Base-by-base conservation (phyloP, 169 alveolate genomes). In the Cryptosporidium parvum region DNA sequence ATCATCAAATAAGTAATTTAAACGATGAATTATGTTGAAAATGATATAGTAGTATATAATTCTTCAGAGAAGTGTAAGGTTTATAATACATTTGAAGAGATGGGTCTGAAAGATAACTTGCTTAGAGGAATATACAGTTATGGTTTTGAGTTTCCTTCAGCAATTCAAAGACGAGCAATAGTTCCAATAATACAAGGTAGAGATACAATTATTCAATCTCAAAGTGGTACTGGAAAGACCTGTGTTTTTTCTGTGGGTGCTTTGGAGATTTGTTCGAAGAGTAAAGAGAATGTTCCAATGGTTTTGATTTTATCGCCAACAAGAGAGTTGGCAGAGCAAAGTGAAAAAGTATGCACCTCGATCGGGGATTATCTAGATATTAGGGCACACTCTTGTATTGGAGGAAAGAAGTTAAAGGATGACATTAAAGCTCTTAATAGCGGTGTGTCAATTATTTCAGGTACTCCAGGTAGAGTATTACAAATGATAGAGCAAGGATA, bases 141-240 rank as follows among this genome's bases (percentile, higher is more conserved):
- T 93, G 99, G 99, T 33, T 98, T 98, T 91, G 99, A 98, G 94
- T 96, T 97, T 75, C 99, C 99, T 31, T 97, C 99, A 23, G 99
- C 99, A 16, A 99, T 99, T 21, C 99, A 99, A 96, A 98, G 97
- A 92, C 96, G 99, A 84, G 99, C 99, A 52, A 98, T 99, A 84
- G 95, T 97, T 58, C 99, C 99, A 23, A 97, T 99, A 56, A 92
- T 97, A 68, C 93, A 97, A 86, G 99, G 99, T 21, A 94, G 99
- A 69, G 99, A 98, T 93, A 98, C 98, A 44, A 97, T 98, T 42
- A 98, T 98, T 21, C 99, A 98, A 93, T 94, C 98, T 62, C 98
- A 98, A 92, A 94, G 98, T 45, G 99, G 99, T 10, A 99, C 99
- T 51, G 99, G 99, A 29, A 99, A 98, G 93, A 98, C 99, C 3